phyloP scores from a whole-genome alignment of 2,329 filamentous ascomycete genomes.

The Penicillium sp. region DNA sequence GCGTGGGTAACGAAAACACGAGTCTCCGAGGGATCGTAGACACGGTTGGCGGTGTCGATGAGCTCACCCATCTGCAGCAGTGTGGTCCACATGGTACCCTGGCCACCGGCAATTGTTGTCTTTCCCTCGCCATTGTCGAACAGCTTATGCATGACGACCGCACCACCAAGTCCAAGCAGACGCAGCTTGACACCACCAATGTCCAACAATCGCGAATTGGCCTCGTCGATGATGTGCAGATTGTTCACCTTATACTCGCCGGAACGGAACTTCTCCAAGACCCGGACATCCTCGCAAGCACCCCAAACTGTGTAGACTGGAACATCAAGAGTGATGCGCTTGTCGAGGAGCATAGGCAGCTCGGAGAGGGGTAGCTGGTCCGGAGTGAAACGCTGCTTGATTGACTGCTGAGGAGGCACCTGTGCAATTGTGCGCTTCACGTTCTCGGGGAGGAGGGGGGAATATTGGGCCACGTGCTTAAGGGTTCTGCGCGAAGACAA shows the following conservation, averaged over 20 bases:
- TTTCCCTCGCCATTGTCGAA: constrained; percentile 98
- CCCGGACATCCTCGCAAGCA: constrained; percentile 96
- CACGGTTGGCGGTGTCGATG: constrained; percentile 95
- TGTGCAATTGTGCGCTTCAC: constrained; percentile 71
- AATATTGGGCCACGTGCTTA: constrained; percentile 98
- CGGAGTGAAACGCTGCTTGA: constrained; percentile 83
- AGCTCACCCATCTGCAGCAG: constrained; percentile 97
- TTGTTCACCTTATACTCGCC: constrained; percentile 98
- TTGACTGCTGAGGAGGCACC: constrained; percentile 68
- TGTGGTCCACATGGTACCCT: constrained; percentile 99
- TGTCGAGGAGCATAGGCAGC: constrained; percentile 84
- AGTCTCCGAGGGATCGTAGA: constrained; percentile 97
- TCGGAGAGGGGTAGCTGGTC: constrained; percentile 90
- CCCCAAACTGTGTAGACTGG: constrained; percentile 99
- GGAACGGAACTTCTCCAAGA: constrained; percentile 95
- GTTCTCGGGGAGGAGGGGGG: constrained; percentile 83
- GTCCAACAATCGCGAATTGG: constrained; percentile 92
- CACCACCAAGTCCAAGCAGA: constrained; percentile 88
- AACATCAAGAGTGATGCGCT: constrained; percentile 88
- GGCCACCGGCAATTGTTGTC: constrained; percentile 96
- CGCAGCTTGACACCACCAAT: constrained; percentile 95
- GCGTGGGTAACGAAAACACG: constrained; percentile 96
- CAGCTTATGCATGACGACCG: constrained; percentile 99
- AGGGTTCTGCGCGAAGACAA: constrained; percentile 70
- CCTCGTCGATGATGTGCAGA: constrained; percentile 97